Percentiles rank a stretch among this genome's conserved stretches.
Conservation (phyloP, 768 basidiomycete species). For the Lentinula edodes region DNA sequence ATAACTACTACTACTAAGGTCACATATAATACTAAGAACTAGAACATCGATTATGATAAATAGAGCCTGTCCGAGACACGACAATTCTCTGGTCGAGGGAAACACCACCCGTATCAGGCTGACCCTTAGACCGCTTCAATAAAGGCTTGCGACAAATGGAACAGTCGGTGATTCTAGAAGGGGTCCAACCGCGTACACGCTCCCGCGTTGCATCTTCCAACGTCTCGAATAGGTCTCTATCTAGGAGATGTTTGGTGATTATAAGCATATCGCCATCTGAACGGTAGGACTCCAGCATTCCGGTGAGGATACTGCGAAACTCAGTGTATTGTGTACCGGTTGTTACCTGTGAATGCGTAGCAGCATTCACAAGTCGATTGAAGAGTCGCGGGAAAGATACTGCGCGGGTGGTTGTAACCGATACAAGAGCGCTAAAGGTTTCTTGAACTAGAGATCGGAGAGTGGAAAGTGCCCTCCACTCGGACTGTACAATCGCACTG, state of each 20-base stretch:
- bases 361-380: slow-evolving; percentile 81
- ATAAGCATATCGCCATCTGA: slow-evolving; percentile 86
- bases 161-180: slow-evolving; percentile 42
- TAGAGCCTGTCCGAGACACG: slow-evolving; percentile 53
- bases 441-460: slow-evolving; percentile 76
- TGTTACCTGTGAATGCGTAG: slow-evolving; percentile 42
- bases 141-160: slow-evolving; percentile 47
- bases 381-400: slow-evolving; percentile 92
- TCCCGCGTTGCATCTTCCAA: slow-evolving; percentile 56
- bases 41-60: slow-evolving; percentile 39
- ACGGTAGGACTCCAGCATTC: slow-evolving; percentile 95
- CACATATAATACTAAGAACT: background rate
- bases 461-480: slow-evolving; percentile 35
- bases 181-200: slow-evolving; percentile 58
- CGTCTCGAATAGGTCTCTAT: slow-evolving; percentile 75
- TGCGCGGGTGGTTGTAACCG: slow-evolving; percentile 70
- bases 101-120: background rate
- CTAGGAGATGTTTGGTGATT: slow-evolving; percentile 77
- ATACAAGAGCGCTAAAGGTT: slow-evolving; percentile 79
- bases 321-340: slow-evolving; percentile 77
- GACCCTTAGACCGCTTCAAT: slow-evolving; percentile 9
- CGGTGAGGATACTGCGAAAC: slow-evolving; percentile 83
- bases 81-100: slow-evolving; percentile 23
- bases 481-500: slow-evolving; percentile 12
- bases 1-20: background rate